Conservation (phyloP, 176 grass and related monocot species). For the Carex parvula region DNA sequence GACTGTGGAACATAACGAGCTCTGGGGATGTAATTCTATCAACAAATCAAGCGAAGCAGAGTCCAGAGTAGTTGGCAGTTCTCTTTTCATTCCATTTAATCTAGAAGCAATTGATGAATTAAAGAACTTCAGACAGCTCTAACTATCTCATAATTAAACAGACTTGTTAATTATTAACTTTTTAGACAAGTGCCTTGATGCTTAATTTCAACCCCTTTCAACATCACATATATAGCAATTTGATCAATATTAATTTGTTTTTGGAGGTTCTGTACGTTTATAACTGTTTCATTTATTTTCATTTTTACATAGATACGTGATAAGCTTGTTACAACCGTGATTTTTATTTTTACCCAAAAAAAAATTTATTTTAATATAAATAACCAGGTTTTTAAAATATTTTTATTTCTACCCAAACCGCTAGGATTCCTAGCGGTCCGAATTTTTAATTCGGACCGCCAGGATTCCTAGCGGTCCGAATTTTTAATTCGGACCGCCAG, state of each 20-base stretch:
- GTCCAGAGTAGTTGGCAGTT: background rate
- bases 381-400: too few relatives aligned
- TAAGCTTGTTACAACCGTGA: too few relatives aligned
- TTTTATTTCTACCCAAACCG: too few relatives aligned
- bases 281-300: background rate
- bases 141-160: background rate
- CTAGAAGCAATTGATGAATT: background rate
- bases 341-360: too few relatives aligned
- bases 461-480: too few relatives aligned
- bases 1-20: too few relatives aligned
- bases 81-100: background rate
- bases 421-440: too few relatives aligned
- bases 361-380: too few relatives aligned
- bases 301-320: too few relatives aligned
- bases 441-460: too few relatives aligned
- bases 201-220: background rate
- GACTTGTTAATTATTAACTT: background rate
- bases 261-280: background rate
- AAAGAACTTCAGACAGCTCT: background rate
- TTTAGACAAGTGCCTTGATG: background rate
- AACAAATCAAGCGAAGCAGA: background rate
- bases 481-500: too few relatives aligned
- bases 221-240: background rate
- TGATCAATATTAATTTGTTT: too few relatives aligned
- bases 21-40: background rate